A percentile compares a stretch with the other conserved stretches of the same genome.
Conservation (phyloP, 345 rosid species). For the Dipteronia sinensis region DNA sequence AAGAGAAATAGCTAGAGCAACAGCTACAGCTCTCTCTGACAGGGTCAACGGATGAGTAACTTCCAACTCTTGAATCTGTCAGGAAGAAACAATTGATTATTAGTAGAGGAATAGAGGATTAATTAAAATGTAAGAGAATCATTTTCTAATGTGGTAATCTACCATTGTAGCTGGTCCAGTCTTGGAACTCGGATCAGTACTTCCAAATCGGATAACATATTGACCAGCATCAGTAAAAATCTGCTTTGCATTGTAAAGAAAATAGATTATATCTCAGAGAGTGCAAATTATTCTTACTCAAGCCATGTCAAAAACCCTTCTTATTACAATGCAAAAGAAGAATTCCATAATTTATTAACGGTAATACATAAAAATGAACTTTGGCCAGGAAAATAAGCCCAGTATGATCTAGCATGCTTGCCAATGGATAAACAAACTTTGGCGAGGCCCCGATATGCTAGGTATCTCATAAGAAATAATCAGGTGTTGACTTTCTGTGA, state of each 20-base stretch:
- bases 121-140: not conserved
- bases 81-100: constrained; percentile 8
- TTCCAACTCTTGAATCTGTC: constrained; percentile 79
- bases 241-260: constrained; percentile 38
- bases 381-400: not conserved
- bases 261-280: not conserved
- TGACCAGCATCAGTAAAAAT: constrained; percentile 99
- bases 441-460: not conserved
- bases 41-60: constrained; percentile 66
- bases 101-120: not conserved
- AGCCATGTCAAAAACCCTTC: not conserved
- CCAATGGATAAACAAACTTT: not conserved
- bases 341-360: not conserved
- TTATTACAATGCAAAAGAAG: not conserved
- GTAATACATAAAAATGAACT: not conserved
- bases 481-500: not conserved
- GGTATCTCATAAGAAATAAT: not conserved
- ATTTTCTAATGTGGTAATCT: constrained; percentile 13
- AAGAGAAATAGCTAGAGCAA: constrained; percentile 90
- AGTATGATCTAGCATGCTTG: not conserved
- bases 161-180: constrained; percentile 62
- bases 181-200: constrained; percentile 59
- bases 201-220: constrained; percentile 89
- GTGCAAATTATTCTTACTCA: not conserved
- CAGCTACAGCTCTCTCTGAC: constrained; percentile 79